Percentiles rank a stretch among this genome's conserved stretches.
These are phyloP conservation scores for Metschnikowia proteae DNA, from an alignment of 805 yeast genomes.

Conservation along the genomic window DNA sequence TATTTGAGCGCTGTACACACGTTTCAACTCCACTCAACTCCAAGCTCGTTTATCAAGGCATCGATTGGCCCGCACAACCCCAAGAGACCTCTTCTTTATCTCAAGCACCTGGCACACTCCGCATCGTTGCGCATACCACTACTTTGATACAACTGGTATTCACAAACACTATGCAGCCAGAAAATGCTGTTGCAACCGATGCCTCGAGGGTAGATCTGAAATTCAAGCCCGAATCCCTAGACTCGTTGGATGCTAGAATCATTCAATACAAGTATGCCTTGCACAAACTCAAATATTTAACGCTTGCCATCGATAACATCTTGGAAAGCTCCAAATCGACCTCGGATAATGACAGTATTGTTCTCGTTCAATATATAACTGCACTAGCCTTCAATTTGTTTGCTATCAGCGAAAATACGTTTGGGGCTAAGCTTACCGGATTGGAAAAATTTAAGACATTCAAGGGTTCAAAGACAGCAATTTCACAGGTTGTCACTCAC, in stretches of 20 bases:
- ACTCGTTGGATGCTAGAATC: constrained; percentile 52
- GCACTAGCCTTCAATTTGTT: constrained; percentile 30
- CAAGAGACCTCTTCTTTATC: neutral
- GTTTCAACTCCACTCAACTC: neutral
- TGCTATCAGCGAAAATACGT: constrained; percentile 35
- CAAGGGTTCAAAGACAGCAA: constrained; percentile 23
- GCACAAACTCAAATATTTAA: constrained; percentile 40
- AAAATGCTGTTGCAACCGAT: neutral
- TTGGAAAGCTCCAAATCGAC: neutral
- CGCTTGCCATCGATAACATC: constrained; percentile 13
- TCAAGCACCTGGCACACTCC: neutral
- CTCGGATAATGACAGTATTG: constrained; percentile 11
- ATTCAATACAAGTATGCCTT: constrained; percentile 57
- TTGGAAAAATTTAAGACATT: constrained; percentile 28
- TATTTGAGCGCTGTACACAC: neutral
- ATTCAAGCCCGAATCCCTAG: constrained; percentile 17
- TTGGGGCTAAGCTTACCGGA: constrained; percentile 25
- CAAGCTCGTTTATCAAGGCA: neutral
- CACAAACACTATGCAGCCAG: neutral
- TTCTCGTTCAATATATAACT: constrained; percentile 35
- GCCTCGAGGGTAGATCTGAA: neutral
- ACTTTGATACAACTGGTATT: neutral
- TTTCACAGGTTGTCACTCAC: constrained; percentile 32
- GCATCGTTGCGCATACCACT: neutral
- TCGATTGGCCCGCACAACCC: neutral